phyloP scores from a whole-genome alignment of 441 rosid genomes.

The Macaranga tanarius region DNA sequence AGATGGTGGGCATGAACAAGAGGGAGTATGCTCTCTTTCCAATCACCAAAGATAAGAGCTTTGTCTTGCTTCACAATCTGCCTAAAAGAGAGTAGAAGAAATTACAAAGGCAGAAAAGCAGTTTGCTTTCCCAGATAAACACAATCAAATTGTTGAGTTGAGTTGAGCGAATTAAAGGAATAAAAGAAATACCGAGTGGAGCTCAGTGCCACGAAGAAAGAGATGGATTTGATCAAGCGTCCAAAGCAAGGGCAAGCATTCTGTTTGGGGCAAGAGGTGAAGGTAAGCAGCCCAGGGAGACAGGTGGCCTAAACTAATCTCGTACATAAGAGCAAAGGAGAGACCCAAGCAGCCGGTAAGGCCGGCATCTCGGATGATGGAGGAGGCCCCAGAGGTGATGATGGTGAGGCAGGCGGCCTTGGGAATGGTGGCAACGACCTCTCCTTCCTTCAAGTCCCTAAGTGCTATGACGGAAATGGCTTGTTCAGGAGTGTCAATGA shows the following conservation, averaged over 20 bases:
- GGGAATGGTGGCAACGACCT: constrained; percentile 67
- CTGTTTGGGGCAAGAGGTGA: constrained; percentile 62
- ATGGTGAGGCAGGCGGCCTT: constrained; percentile 76
- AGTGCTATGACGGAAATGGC: constrained; percentile 55
- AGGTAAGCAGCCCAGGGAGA: constrained; percentile 85
- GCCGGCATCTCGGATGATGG: constrained; percentile 52
- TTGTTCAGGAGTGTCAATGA: constrained; percentile 37
- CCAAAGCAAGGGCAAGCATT: constrained; percentile 72
- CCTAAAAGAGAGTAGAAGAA: constrained; percentile 37
- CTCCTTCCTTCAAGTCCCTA: constrained; percentile 65
- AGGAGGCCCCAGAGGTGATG: constrained; percentile 54
- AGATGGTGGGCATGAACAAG: constrained; percentile 42
- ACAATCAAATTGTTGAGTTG: neutral
- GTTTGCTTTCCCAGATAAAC: neutral
- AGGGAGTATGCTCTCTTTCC: constrained; percentile 71
- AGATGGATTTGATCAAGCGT: constrained; percentile 52
- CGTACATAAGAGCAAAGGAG: constrained; percentile 77
- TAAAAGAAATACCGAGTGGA: constrained; percentile 52
- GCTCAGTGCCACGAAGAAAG: constrained; percentile 79
- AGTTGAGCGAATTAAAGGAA: neutral
- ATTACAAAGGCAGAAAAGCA: neutral
- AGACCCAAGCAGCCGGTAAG: constrained; percentile 67
- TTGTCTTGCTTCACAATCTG: constrained; percentile 81
- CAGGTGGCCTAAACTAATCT: constrained; percentile 56
- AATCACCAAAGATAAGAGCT: constrained; percentile 63